These are phyloP conservation scores for Cardiospermum halicacabum DNA, from an alignment of 345 rosid species.

Conservation along the genomic window DNA sequence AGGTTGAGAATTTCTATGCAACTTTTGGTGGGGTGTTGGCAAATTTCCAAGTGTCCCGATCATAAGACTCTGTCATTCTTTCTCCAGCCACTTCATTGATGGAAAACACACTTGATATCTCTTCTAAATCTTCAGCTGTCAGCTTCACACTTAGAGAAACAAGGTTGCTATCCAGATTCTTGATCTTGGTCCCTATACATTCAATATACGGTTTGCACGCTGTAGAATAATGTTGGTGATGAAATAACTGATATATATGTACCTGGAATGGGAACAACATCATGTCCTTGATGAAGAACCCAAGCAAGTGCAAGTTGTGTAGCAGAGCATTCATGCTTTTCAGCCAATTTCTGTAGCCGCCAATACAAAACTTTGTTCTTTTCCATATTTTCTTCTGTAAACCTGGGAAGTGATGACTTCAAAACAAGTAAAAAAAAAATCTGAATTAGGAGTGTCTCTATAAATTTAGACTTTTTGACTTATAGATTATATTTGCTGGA, in stretches of 20 bases:
- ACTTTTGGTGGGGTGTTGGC: slow-evolving; percentile 26
- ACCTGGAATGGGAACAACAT: slow-evolving; percentile 45
- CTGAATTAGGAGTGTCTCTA: too few relatives aligned
- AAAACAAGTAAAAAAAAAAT: neutral
- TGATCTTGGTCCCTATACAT: slow-evolving; percentile 27
- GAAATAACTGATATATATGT: too few relatives aligned
- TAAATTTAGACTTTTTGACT: too few relatives aligned
- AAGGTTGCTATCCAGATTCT: slow-evolving; percentile 23
- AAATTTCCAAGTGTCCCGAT: slow-evolving; percentile 15
- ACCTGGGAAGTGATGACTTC: slow-evolving; percentile 18
- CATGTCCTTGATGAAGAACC: slow-evolving; percentile 42
- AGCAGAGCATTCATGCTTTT: slow-evolving; percentile 28
- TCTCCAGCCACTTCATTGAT: slow-evolving; percentile 26
- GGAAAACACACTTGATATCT: slow-evolving; percentile 30
- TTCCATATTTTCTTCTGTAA: slow-evolving; percentile 22
- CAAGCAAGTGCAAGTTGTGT: slow-evolving; percentile 44
- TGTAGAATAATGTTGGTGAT: too few relatives aligned
- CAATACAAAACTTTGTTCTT: slow-evolving; percentile 29
- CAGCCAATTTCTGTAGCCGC: slow-evolving; percentile 25
- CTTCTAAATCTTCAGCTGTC: slow-evolving; percentile 26
- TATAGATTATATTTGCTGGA: too few relatives aligned
- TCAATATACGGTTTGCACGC: too few relatives aligned
- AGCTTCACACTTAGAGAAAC: slow-evolving; percentile 28
- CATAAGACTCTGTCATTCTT: neutral
- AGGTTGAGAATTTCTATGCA: too few relatives aligned